Base-by-base conservation (phyloP, 2,329 filamentous ascomycete genomes). In the Cordyceps cateniannulata region DNA sequence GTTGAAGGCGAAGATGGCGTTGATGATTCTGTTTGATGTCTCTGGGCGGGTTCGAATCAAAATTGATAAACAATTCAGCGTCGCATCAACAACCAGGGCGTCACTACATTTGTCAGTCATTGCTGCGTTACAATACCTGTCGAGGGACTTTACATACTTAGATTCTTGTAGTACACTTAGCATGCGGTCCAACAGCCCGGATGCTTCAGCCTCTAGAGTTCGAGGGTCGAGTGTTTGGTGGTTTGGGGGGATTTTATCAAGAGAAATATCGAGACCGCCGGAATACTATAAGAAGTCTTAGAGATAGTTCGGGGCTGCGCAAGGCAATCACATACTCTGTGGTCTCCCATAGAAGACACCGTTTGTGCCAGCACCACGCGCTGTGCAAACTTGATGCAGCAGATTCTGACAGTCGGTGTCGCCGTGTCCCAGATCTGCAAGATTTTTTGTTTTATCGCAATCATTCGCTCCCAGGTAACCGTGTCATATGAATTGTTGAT, bases 371-470 rank as follows among this genome's bases (percentile, higher is more conserved):
- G 84, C 49, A 99, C 89, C 49, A 98, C 91, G 65, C 91, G 87
- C 77, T 99, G 93, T 42, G 91, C 88, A 73, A 99, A 99, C 75
- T 99, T 99, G 81, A 98, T 88, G 77, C 95, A 98, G 79, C 92
- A 96, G 72, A 98, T 88, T 68, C 88, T 88, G 64, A 98, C 85
- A 3, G 91, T 88, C 14, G 88, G 82, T 16, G 85, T 78, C 20
- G 90, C 87, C 48, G 80, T 83, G 67, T 97, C 93, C 93, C 96
- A 97, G 69, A 95, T 86, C 62, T 85, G 86, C 63, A 99, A 75
- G 66, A 99, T 95, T 68, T 87, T 89, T 60, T 89, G 85, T 78
- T 99, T 99, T 75, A 98, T 93, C 12, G 86, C 83, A 59, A 85
- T 82, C 85, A 98, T 96, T 65, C 87, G 85, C 70, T 95, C 89